Evolutionary conservation across 2,329 filamentous ascomycete genomes (phyloP), one percentile per base, ranked within the genome.

Genomic region (Sclerotinia glacialis): DNA sequence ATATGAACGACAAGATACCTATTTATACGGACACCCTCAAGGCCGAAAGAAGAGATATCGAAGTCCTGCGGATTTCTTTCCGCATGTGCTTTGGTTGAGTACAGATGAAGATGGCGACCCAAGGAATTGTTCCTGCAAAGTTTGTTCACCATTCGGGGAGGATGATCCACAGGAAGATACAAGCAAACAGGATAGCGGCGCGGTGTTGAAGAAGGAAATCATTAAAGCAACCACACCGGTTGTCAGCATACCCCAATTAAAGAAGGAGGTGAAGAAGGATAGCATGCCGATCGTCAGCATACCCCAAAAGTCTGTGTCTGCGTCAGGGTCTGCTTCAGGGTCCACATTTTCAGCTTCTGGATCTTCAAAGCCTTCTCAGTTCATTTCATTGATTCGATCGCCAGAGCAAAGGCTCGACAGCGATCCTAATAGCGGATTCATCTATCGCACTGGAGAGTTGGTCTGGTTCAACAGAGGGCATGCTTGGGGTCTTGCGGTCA

Each of bases 61-160:
- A 65, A 86, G 83, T 71, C 84, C 85, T 0, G 80, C 80, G 62
- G 85, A 87, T 69, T 87, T 87, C 77, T 85, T 86, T 68, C 83
- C 83, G 3, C 85, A 87, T 73, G 76, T 87, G 3, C 74, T 86
- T 1, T 86, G 85, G 83, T 80, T 87, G 2, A 78, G 77, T 56
- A 82, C 81, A 26, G 85, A 86, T 69, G 79, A 81, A 67, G 78
- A 77, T 46, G 81, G 80, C 53, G 83, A 86, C 66, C 67, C 70
- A 69, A 78, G 78, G 56, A 86, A 87, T 71, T 86, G 84, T 76
- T 78, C 78, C 23, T 86, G 84, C 78, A 84, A 84, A 74, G 77
- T 85, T 61, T 86, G 84, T 75, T 83, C 79, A 18, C 83, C 84
- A 2, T 80, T 83, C 68, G 82, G 83, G 12, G 71, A 73, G 46